phyloP scores from a whole-genome alignment of 768 basidiomycete species.

The Daedalea quercina region DNA sequence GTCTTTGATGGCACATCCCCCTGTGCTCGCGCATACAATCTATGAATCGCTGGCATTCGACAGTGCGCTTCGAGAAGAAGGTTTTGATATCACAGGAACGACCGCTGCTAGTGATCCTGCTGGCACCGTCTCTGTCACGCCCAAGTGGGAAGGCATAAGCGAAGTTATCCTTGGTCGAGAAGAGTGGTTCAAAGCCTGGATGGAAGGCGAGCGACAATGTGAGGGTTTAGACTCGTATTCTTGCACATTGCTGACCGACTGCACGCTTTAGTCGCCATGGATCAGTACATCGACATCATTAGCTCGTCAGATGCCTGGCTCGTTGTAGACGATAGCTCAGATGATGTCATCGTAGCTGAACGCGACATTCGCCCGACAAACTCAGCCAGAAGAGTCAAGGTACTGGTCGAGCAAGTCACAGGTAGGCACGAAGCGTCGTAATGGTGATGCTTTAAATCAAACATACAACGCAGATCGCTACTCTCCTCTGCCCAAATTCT shows the following conservation, averaged over 20 bases:
- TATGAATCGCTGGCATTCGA: slow-evolving; percentile 92
- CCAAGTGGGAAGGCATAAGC: slow-evolving; percentile 70
- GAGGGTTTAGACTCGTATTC: slow-evolving; percentile 23
- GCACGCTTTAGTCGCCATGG: slow-evolving; percentile 70
- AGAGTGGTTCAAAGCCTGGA: slow-evolving; percentile 91
- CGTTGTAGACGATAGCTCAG: slow-evolving; percentile 59
- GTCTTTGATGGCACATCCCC: slow-evolving; percentile 64
- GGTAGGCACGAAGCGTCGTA: slow-evolving; percentile 35
- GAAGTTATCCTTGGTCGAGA: slow-evolving; percentile 74
- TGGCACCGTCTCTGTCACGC: slow-evolving; percentile 13
- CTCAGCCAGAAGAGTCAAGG: slow-evolving; percentile 78
- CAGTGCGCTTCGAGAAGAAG: slow-evolving; percentile 63
- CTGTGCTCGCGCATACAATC: slow-evolving; percentile 90
- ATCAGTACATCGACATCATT: slow-evolving; percentile 83
- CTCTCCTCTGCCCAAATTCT: slow-evolving; percentile 71
- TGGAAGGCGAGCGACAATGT: slow-evolving; percentile 87
- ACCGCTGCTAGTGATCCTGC: slow-evolving; percentile 26
- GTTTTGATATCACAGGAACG: slow-evolving; percentile 57
- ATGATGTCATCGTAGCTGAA: slow-evolving; percentile 29
- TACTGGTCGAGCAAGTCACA: slow-evolving; percentile 87
- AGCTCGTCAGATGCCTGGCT: slow-evolving; percentile 80
- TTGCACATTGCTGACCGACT: not conserved
- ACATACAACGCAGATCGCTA: slow-evolving; percentile 65
- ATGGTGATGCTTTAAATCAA: not conserved
- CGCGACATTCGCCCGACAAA: slow-evolving; percentile 62